These are phyloP conservation scores for Quercus glauca DNA, from an alignment of 306 rosid species.

Conservation along the genomic window DNA sequence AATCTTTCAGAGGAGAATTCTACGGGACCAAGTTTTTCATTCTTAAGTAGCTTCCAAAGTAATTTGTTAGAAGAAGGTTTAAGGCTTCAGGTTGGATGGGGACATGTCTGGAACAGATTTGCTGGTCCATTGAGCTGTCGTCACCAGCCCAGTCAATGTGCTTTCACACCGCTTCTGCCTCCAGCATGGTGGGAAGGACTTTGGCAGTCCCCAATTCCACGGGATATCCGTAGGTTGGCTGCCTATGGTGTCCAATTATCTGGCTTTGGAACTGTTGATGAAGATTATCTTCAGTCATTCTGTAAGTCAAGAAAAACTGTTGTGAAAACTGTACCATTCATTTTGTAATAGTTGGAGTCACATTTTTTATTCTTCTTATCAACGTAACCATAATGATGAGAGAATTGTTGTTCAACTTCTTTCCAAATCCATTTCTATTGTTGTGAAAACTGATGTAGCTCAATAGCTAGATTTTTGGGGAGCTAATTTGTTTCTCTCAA, in stretches of 20 bases:
- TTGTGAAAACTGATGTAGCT: neutral
- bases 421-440: neutral
- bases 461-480: neutral
- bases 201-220: slow-evolving; percentile 86
- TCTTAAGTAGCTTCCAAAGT: slow-evolving; percentile 84
- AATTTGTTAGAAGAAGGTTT: slow-evolving; percentile 69
- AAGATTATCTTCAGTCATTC: slow-evolving; percentile 43
- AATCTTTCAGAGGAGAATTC: slow-evolving; percentile 52
- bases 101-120: slow-evolving; percentile 95
- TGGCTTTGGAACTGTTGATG: slow-evolving; percentile 57
- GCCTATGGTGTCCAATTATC: slow-evolving; percentile 62
- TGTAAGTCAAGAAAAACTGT: slow-evolving; percentile 63
- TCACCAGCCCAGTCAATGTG: slow-evolving; percentile 68
- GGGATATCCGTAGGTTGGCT: slow-evolving; percentile 60
- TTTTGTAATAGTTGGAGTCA: slow-evolving; percentile 40
- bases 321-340: slow-evolving; percentile 54
- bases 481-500: neutral
- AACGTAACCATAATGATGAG: neutral
- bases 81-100: slow-evolving; percentile 92
- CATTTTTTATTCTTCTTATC: neutral
- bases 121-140: slow-evolving; percentile 85
- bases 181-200: slow-evolving; percentile 94
- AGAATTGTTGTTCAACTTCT: neutral
- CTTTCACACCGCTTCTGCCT: slow-evolving; percentile 87
- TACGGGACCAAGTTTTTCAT: slow-evolving; percentile 51